Evolutionary conservation across 371 early-diverging fungal genomes (phyloP), one percentile per base, ranked within the genome.

Genomic region (Mortierella sp.): DNA sequence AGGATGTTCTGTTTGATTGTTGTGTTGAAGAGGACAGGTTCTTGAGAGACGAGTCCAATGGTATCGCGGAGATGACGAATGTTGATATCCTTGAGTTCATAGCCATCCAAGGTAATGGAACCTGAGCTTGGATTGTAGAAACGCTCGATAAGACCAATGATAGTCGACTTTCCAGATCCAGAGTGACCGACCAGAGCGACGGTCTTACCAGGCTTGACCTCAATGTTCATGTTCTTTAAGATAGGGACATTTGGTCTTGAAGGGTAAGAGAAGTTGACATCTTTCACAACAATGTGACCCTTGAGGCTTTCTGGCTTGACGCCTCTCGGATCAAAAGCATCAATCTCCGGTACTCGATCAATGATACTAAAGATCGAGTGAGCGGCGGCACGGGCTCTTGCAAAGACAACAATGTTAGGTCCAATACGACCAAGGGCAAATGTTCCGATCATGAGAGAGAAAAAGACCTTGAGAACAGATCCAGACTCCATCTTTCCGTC

Each of bases 121-220:
- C 96, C 96, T 37, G 65, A 71, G 16, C 74, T 68, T 4, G 92
- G 87, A 67, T 93, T 90, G 80, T 99, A 99, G 82, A 97, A 96
- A 59, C 99, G 94, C 79, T 95, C 93, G 43, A n/a, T n/a, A n/a
- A n/a, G n/a, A n/a, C n/a, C n/a, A n/a, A n/a, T n/a, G n/a, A n/a
- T n/a, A n/a, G n/a, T n/a, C n/a, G n/a, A 97, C 77, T 96, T 96
- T 52, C 98, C 97, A 43, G 91, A 90, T 28, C 98, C 98, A 43
- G 94, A 94, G 46, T 88, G 86, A 50, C 94, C 95, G 16, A 93
- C 94, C 57, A 94, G 83, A 4, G 93, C 95, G 14, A 92, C 88
- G 19, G 91, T 93, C 69, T 89, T 83, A 29, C 95, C 95, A 7
- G 97, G 88, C 51, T 84, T 70, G 55, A 95, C 84, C 7, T 74